Base-by-base conservation (phyloP, 2,329 filamentous ascomycete species). In the Chaetomium strumarium region DNA sequence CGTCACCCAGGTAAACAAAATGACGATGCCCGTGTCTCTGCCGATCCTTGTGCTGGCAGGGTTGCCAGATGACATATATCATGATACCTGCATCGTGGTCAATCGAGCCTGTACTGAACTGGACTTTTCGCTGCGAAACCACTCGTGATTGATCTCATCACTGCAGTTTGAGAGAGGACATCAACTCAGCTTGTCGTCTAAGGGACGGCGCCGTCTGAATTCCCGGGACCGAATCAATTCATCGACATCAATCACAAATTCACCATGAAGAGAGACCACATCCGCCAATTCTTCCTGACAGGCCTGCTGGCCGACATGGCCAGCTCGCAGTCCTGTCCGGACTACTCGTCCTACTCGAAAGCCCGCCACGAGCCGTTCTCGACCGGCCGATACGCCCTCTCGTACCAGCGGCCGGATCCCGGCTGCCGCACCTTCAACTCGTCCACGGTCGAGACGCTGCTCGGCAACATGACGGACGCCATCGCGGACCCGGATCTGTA, bases 371-470 rank as follows among this genome's bases (percentile, higher is more conserved):
- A 77, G 34, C 92, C 92, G 1, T 83, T 84, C 62, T 95, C 88
- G 58, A 70, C 78, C n/a, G 91, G 92, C 12, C 82, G 81, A 8
- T 79, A 93, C 65, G 74, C 80, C 52, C 81, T 96, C 9, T 86
- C 90, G 1, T 95, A 80, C 67, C 90, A 95, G 72, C 81, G 92
- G 29, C 92, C 92, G 0, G 77, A 78, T 1, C 73, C 78, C 47
- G 78, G 80, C 62, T 96, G 91, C 67, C 85, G 91, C 47, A 95
- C 88, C 1, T 95, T 93, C 73, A 80, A 81, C 56, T 88, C 88
- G 2, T 78, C 83, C 2, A 76, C 83, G 8, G 88, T 95, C 5
- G 92, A 96, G 66, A 73, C 83, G 49, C 79, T 88, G 40, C 88
- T 96, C 53, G 69, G 79, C 20, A 76, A 85, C 56, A 80, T 95